phyloP scores from a whole-genome alignment of 768 basidiomycete species.

The Pleurotus citrinopileatus region DNA sequence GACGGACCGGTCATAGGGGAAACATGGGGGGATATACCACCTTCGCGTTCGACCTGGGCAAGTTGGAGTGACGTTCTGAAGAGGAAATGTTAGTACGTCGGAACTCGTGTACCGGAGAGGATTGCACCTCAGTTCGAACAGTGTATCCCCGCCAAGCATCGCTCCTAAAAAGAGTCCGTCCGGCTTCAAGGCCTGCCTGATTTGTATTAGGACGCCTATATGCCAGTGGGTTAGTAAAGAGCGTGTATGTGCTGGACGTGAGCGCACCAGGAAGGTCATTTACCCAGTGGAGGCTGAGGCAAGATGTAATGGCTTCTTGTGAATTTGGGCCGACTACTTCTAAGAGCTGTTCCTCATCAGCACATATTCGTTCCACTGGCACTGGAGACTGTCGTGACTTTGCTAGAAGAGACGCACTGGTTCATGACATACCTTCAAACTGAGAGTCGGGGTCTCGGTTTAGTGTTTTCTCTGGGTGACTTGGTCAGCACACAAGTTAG shows the following conservation, averaged over 20 bases:
- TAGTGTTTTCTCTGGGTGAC: slow-evolving; percentile 58
- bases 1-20: slow-evolving; percentile 92
- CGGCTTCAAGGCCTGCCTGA: slow-evolving; percentile 77
- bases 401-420: neutral
- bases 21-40: slow-evolving; percentile 93
- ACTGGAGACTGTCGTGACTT: slow-evolving; percentile 10
- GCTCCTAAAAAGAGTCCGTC: slow-evolving; percentile 95
- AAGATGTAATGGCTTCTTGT: slow-evolving; percentile 90
- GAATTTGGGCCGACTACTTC: slow-evolving; percentile 63
- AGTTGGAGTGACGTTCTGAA: slow-evolving; percentile 86
- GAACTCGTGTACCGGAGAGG: neutral
- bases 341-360: slow-evolving; percentile 82
- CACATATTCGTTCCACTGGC: slow-evolving; percentile 74
- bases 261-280: slow-evolving; percentile 89
- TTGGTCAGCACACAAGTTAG: neutral
- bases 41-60: slow-evolving; percentile 90
- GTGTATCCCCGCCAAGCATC: slow-evolving; percentile 92
- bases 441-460: slow-evolving; percentile 74
- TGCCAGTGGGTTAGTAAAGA: neutral
- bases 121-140: slow-evolving; percentile 83
- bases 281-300: slow-evolving; percentile 92
- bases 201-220: slow-evolving; percentile 80
- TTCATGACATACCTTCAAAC: slow-evolving; percentile 65
- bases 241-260: neutral
- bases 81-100: neutral